Conservation (phyloP, 2,329 filamentous ascomycete genomes). For the Penicillium sp. region DNA sequence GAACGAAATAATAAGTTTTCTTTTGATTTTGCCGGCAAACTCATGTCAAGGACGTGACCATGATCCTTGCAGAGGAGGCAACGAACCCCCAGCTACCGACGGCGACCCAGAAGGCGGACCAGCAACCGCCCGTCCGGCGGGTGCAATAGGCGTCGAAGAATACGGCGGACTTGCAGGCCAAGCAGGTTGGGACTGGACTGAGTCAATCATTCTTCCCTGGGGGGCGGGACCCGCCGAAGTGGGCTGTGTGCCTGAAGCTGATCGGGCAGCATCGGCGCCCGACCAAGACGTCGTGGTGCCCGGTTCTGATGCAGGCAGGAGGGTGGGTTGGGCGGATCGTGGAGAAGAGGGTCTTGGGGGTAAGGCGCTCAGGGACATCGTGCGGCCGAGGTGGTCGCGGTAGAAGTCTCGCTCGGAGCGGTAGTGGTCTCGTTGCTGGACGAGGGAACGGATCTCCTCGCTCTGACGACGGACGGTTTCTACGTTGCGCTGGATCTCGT, state of each 20-base stretch:
- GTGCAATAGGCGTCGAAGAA: constrained; percentile 7
- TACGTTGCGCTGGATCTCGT: constrained; percentile 36
- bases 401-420: constrained; percentile 42
- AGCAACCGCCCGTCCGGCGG: constrained; percentile 6
- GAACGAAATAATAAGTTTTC: constrained; percentile 7
- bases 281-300: constrained; percentile 9
- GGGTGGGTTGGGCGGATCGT: constrained; percentile 10
- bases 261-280: constrained; percentile 11
- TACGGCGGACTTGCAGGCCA: constrained; percentile 21
- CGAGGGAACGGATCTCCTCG: constrained; percentile 35
- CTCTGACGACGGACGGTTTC: constrained; percentile 31
- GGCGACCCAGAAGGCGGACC: constrained; percentile 12
- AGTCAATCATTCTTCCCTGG: constrained; percentile 12
- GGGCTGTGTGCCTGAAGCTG: constrained; percentile 10
- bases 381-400: constrained; percentile 33
- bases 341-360: constrained; percentile 35
- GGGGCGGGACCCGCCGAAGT: background rate
- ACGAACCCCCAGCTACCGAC: constrained; percentile 15
- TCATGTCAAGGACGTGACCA: constrained; percentile 19
- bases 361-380: constrained; percentile 27
- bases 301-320: constrained; percentile 8
- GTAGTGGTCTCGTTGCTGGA: constrained; percentile 40
- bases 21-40: background rate
- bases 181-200: constrained; percentile 13
- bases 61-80: constrained; percentile 23